phyloP scores from a whole-genome alignment of 306 rosid species.

The Rubus idaeus region DNA sequence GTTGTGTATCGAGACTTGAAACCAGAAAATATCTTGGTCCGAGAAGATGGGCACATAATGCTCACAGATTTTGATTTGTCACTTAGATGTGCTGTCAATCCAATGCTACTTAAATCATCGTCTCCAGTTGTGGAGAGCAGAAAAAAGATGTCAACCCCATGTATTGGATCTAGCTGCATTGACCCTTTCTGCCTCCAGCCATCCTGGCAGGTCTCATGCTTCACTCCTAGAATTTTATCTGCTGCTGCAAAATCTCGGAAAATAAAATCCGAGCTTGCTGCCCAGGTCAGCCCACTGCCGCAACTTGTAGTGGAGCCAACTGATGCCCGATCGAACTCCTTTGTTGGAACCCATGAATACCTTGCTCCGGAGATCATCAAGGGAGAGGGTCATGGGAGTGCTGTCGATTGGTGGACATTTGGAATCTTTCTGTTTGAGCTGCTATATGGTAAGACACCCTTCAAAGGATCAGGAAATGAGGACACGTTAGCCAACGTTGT shows the following conservation, averaged over 20 bases:
- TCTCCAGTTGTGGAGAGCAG: slow-evolving; percentile 54
- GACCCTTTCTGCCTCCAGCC: slow-evolving; percentile 98
- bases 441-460: slow-evolving; percentile 90
- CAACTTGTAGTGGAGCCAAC: slow-evolving; percentile 95
- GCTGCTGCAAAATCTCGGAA: slow-evolving; percentile 74
- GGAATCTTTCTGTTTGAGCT: slow-evolving; percentile 90
- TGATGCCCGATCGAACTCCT: slow-evolving; percentile 83
- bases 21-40: slow-evolving; percentile 90
- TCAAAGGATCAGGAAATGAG: slow-evolving; percentile 78
- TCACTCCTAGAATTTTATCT: slow-evolving; percentile 75
- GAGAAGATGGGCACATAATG: slow-evolving; percentile 99
- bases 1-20: slow-evolving; percentile 94
- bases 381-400: slow-evolving; percentile 84
- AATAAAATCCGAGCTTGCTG: slow-evolving; percentile 57
- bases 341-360: slow-evolving; percentile 96
- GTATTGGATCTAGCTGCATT: slow-evolving; percentile 81
- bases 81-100: slow-evolving; percentile 78
- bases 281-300: slow-evolving; percentile 76
- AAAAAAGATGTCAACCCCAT: slow-evolving; percentile 62
- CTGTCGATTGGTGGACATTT: slow-evolving; percentile 98
- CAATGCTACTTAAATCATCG: slow-evolving; percentile 68
- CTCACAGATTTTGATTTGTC: slow-evolving; percentile 94
- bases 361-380: slow-evolving; percentile 95
- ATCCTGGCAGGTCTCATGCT: slow-evolving; percentile 94
- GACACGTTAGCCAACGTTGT: slow-evolving; percentile 79